Conservation (phyloP, 2,329 filamentous ascomycete genomes). For the Clarireedia homoeocarpa region DNA sequence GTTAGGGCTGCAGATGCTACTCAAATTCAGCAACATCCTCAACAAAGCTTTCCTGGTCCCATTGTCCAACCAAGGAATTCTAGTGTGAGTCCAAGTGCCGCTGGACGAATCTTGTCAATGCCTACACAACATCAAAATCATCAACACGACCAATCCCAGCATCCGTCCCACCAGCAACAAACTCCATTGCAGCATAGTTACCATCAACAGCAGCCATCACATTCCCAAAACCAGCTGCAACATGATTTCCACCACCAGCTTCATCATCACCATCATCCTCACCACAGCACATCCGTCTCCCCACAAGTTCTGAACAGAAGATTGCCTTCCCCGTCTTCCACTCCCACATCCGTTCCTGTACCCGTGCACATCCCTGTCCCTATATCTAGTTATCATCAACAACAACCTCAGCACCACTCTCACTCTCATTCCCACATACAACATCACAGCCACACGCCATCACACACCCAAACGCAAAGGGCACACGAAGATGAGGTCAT, state of each 20-base stretch:
- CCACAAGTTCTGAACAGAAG: slow-evolving; percentile 27
- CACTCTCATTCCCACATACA: neutral
- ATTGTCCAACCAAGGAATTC: slow-evolving; percentile 2
- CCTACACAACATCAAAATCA: slow-evolving; percentile 5
- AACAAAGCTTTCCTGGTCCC: slow-evolving; percentile 2
- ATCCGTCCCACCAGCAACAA: neutral
- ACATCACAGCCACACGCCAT: neutral
- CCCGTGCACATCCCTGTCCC: neutral
- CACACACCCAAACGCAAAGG: neutral
- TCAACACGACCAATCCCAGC: neutral
- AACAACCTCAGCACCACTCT: neutral
- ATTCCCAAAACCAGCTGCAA: neutral
- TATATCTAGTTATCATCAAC: slow-evolving; percentile 3
- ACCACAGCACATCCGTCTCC: slow-evolving; percentile 21
- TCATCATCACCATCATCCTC: slow-evolving; percentile 12
- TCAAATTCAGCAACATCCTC: neutral
- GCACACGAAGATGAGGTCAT: neutral
- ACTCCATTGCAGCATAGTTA: neutral
- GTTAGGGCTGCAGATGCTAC: slow-evolving; percentile 18
- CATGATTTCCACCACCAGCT: slow-evolving; percentile 7
- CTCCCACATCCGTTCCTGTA: slow-evolving; percentile 1
- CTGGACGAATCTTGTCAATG: slow-evolving; percentile 21
- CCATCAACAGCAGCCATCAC: neutral
- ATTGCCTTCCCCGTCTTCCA: slow-evolving; percentile 16
- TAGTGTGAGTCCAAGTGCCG: slow-evolving; percentile 19